Conservation (phyloP, 2,329 filamentous ascomycete species). For the Colletotrichum coccodes region DNA sequence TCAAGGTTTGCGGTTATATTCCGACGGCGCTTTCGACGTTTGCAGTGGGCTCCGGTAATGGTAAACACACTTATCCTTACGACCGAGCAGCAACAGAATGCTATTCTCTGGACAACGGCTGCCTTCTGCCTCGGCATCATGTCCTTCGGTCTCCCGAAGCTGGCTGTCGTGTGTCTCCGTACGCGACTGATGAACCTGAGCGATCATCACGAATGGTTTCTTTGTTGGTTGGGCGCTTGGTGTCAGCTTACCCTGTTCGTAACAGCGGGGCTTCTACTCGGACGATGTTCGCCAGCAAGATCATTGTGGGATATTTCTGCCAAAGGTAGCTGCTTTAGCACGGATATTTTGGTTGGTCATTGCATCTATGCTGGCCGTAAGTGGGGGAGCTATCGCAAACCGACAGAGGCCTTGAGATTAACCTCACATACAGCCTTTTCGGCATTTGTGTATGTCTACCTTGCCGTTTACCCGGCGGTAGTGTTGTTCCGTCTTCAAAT, state of each 20-base stretch:
- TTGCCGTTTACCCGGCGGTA: slow-evolving; percentile 52
- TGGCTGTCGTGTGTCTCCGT: slow-evolving; percentile 51
- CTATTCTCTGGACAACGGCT: slow-evolving; percentile 47
- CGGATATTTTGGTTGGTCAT: slow-evolving; percentile 48
- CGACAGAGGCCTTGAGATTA: accelerated
- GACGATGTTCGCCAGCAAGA: slow-evolving; percentile 49
- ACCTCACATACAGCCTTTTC: slow-evolving; percentile 40
- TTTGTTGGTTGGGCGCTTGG: slow-evolving; percentile 48
- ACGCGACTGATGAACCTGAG: slow-evolving; percentile 49
- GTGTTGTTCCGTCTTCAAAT: slow-evolving; percentile 50
- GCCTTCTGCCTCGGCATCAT: slow-evolving; percentile 50
- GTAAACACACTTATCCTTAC: slow-evolving; percentile 48
- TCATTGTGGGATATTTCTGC: slow-evolving; percentile 51
- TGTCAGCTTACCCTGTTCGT: slow-evolving; percentile 44
- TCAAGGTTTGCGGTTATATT: slow-evolving; percentile 5
- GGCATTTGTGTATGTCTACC: slow-evolving; percentile 51
- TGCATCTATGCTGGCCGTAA: slow-evolving; percentile 51
- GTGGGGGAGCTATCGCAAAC: not conserved
- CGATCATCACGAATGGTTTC: slow-evolving; percentile 42
- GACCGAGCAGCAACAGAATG: slow-evolving; percentile 39
- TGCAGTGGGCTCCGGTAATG: slow-evolving; percentile 50
- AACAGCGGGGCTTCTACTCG: slow-evolving; percentile 52
- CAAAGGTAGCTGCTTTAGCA: slow-evolving; percentile 46
- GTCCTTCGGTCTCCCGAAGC: slow-evolving; percentile 52
- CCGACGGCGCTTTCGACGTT: slow-evolving; percentile 46